Conservation (phyloP, 495 filamentous ascomycete species). For the Penicillium verhagenii region DNA sequence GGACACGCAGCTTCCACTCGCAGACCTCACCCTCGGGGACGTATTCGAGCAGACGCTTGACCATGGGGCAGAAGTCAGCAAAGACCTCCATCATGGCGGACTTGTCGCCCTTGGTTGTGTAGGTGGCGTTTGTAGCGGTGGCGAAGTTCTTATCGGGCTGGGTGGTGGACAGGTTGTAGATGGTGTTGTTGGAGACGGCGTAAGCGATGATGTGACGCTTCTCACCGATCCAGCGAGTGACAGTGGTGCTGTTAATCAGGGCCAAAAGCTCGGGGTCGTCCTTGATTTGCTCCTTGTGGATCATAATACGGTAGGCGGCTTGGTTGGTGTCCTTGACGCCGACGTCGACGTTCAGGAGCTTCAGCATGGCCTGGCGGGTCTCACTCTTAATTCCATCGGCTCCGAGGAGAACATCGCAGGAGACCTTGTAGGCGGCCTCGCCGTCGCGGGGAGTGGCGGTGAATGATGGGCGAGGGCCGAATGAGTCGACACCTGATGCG, state of each 20-base stretch:
- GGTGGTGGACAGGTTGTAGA: conserved; percentile 76
- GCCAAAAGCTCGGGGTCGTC: conserved; percentile 65
- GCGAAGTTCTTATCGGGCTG: conserved; percentile 76
- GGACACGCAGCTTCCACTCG: conserved; percentile 75
- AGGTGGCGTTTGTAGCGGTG: conserved; percentile 68
- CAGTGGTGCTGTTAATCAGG: conserved; percentile 64
- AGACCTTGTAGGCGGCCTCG: conserved; percentile 47
- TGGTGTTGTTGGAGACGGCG: conserved; percentile 67
- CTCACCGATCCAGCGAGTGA: conserved; percentile 76
- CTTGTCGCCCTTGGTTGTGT: conserved; percentile 73
- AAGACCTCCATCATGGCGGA: conserved; percentile 64
- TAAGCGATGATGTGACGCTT: conserved; percentile 83
- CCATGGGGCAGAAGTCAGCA: conserved; percentile 67
- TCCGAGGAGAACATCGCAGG: conserved; percentile 68
- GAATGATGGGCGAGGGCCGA: conserved; percentile 54
- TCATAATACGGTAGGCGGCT: conserved; percentile 85
- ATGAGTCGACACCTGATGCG: conserved; percentile 53
- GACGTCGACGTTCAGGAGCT: conserved; percentile 49
- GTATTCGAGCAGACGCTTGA: conserved; percentile 71
- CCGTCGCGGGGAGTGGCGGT: conserved; percentile 56
- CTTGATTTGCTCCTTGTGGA: conserved; percentile 64
- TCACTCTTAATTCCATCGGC: conserved; percentile 72
- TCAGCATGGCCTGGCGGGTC: conserved; percentile 62
- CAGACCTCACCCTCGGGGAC: conserved; percentile 79
- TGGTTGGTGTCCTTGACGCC: conserved; percentile 70